phyloP scores from a whole-genome alignment of 2,329 filamentous ascomycete genomes.

The Leptographium galeiforme region DNA sequence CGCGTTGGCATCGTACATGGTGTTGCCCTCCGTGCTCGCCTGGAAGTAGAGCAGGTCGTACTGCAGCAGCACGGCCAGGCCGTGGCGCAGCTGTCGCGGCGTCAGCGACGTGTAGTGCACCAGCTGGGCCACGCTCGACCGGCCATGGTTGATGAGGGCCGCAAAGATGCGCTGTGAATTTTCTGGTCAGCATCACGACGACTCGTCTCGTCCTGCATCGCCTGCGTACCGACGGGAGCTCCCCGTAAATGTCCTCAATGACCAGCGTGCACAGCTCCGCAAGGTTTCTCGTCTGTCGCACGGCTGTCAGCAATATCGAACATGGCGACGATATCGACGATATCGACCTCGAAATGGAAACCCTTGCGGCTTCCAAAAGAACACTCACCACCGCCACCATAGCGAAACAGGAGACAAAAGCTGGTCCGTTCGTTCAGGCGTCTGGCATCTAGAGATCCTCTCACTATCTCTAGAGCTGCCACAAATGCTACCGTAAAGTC shows the following conservation, averaged over 20 bases:
- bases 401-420: constrained; percentile 10
- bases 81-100: constrained; percentile 64
- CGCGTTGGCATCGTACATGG: constrained; percentile 71
- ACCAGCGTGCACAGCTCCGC: constrained; percentile 84
- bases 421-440: constrained; percentile 18
- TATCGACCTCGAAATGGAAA: no score
- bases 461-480: constrained; percentile 66
- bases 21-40: constrained; percentile 40
- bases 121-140: constrained; percentile 58
- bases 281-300: constrained; percentile 50
- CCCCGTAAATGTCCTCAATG: constrained; percentile 79
- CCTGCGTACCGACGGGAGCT: constrained; percentile 72
- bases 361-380: no score
- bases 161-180: constrained; percentile 72
- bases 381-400: constrained; percentile 26
- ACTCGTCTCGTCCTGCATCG: constrained; percentile 4
- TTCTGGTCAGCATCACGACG: constrained; percentile 5
- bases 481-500: constrained; percentile 54
- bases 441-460: constrained; percentile 62
- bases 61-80: constrained; percentile 73
- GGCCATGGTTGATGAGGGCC: constrained; percentile 63
- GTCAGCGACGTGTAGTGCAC: constrained; percentile 59
- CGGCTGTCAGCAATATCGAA: constrained; percentile 17
- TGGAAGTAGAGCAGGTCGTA: constrained; percentile 73
- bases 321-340: no score